phyloP scores from a whole-genome alignment of 78 protist species.

The Dictyostelium firmibasis region DNA sequence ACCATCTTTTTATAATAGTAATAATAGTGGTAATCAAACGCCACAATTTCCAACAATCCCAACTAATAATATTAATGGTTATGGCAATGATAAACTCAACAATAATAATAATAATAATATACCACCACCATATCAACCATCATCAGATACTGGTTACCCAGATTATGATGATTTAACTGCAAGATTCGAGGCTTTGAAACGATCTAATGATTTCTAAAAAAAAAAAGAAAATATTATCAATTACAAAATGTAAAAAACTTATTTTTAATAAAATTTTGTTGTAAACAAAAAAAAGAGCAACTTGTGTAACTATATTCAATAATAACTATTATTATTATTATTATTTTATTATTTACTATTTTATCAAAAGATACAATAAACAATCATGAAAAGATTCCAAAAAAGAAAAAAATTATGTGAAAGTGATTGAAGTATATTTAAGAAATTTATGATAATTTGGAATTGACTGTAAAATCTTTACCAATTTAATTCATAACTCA shows the following conservation, averaged over 20 bases:
- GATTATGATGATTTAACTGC: slow-evolving; percentile 67
- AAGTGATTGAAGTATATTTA: too few species aligned
- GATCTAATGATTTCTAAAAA: slow-evolving; percentile 18
- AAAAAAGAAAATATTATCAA: too few species aligned
- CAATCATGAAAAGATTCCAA: too few species aligned
- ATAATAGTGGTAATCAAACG: neutral
- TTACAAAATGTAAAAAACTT: neutral
- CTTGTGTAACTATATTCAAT: neutral
- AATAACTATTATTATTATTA: too few species aligned
- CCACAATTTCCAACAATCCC: neutral
- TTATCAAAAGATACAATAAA: too few species aligned
- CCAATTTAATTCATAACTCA: too few species aligned
- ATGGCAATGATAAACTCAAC: neutral
- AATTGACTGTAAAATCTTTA: too few species aligned
- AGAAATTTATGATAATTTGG: too few species aligned
- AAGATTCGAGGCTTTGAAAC: slow-evolving; percentile 49
- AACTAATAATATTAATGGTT: neutral
- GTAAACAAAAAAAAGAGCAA: neutral
- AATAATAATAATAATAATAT: neutral
- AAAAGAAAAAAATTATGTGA: too few species aligned
- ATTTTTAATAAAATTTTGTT: too few species aligned
- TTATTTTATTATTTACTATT: neutral
- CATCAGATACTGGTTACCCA: neutral
- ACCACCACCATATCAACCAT: slow-evolving; percentile 35
- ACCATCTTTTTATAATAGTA: neutral